Conservation (phyloP, 768 basidiomycete species). For the Tylopilus plumbeoviolaceoides region DNA sequence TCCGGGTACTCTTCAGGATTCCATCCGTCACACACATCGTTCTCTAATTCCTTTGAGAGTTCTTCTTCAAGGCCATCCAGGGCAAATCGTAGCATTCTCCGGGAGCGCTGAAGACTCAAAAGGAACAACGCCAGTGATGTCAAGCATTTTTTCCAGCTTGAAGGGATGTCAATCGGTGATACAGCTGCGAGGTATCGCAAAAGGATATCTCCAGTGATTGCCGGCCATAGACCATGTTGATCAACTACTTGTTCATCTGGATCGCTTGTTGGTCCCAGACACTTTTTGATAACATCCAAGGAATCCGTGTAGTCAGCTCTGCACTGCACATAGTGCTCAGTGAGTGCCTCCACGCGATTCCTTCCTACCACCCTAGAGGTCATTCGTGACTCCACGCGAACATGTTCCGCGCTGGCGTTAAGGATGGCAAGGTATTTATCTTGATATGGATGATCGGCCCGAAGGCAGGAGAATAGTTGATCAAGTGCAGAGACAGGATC, state of each 20-base stretch:
- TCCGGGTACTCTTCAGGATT: neutral
- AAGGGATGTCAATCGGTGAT: neutral
- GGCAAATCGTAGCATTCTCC: neutral
- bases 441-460: neutral
- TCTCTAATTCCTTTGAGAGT: neutral
- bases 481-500: neutral
- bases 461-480: neutral
- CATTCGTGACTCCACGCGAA: neutral
- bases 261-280: neutral
- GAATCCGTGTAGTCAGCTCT: neutral
- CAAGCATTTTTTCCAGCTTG: neutral
- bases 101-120: neutral
- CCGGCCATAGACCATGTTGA: neutral
- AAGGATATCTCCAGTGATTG: neutral
- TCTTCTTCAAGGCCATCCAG: neutral
- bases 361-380: neutral
- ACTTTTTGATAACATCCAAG: neutral
- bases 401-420: neutral
- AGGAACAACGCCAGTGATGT: neutral
- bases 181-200: neutral
- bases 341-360: neutral
- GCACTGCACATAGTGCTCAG: neutral
- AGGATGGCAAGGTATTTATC: neutral
- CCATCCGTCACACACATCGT: neutral
- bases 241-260: neutral